Base-by-base conservation (phyloP, 1,284 basidiomycete genomes). In the Cutaneotrichosporon cavernicola region DNA sequence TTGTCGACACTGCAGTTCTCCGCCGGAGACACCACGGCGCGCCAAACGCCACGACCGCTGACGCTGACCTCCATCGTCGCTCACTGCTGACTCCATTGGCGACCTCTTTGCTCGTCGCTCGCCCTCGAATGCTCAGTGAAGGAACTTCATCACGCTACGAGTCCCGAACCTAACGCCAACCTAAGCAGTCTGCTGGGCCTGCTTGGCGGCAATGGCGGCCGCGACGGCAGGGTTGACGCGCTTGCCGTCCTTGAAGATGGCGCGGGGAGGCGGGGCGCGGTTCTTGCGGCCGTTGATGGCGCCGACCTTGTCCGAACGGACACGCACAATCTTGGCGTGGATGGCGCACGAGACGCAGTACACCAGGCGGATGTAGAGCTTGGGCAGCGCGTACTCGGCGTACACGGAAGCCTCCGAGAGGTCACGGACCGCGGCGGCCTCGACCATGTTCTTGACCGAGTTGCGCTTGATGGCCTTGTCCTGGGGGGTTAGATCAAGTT, bases 381-480 rank as follows among this genome's bases (percentile, higher is more conserved):
- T 99, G 69, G 96, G 96, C 75, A 99, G 89, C 65, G 88, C 88
- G 84, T 99, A 99, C 85, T 99, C 97, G 92, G 82, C 46, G 85
- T 98, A 99, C 72, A 98, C 90, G 72, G 89, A 91, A 60, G 96
- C 95, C 78, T 99, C 97, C 80, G 89, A 92, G 81, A 99, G 90
- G 85, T 99, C 96, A 76, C 96, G 87, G 75, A 99, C 91, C 69
- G 96, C 96, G 65, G 96, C 96, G 77, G 92, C 91, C 87, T 99
- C 95, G 69, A 99, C 94, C 90, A 99, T 99, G 89, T 99, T 99
- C 83, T 95, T 90, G 78, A 99, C 95, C 62, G 95, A 97, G 88
- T 97, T 97, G 68, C 96, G 87, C 87, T 99, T 99, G 90, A 99
- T 98, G 72, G 97, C 96, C 89, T 97, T 99, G 87, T 99, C 97